Percentiles rank a stretch among this genome's conserved stretches.
These are phyloP conservation scores for Leersia perrieri DNA, from an alignment of 176 grass and related monocot species.

Conservation along the genomic window DNA sequence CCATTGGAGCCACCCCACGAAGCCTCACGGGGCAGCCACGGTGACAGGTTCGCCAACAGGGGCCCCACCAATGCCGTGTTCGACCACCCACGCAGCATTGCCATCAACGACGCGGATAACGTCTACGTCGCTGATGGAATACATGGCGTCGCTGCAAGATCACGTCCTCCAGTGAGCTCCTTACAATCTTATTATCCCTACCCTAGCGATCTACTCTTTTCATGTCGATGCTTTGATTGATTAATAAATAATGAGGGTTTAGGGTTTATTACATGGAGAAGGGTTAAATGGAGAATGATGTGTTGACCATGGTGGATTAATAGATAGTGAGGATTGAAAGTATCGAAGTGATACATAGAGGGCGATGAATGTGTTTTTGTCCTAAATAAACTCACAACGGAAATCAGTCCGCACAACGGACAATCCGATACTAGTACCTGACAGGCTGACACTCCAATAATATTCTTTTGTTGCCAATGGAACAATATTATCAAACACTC, in stretches of 20 bases:
- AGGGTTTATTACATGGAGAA: background rate
- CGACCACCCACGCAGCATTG: slow-evolving; percentile 37
- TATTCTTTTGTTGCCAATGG: too few species aligned
- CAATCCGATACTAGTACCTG: too few species aligned
- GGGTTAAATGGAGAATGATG: background rate
- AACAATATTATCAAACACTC: too few species aligned
- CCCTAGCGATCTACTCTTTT: too few species aligned
- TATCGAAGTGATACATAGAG: too few species aligned
- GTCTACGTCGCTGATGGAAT: slow-evolving; percentile 48
- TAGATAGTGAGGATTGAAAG: too few species aligned
- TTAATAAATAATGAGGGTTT: background rate
- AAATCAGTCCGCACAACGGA: too few species aligned
- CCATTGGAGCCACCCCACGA: background rate
- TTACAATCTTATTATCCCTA: background rate
- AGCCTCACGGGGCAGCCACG: background rate
- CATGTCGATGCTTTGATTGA: background rate
- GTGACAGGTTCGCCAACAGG: slow-evolving; percentile 18
- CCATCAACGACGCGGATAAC: slow-evolving; percentile 47
- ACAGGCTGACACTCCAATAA: too few species aligned
- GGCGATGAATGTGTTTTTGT: too few species aligned
- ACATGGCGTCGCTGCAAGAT: slow-evolving; percentile 37
- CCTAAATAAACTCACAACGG: too few species aligned
- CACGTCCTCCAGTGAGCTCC: slow-evolving; percentile 32
- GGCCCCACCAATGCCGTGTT: slow-evolving; percentile 14
- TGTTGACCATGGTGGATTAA: background rate